Evolutionary conservation across 768 basidiomycete genomes (phyloP), one percentile per base, ranked within the genome.

Genomic region (Lyophyllum semitale): DNA sequence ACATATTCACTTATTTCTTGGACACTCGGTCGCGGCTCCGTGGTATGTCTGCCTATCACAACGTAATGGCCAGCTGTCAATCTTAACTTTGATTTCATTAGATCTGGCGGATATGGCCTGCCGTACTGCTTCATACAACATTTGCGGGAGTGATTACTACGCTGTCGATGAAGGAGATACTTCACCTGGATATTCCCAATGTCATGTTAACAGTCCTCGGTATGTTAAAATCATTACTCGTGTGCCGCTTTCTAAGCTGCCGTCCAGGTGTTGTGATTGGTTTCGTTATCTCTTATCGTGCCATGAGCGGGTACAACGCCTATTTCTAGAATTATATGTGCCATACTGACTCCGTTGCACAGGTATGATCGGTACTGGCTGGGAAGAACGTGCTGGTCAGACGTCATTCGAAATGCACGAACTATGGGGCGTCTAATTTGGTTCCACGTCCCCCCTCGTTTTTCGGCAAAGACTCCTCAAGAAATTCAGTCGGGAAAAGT

Each of bases 91-190:
- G 13, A 22, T 1, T 2, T n/a, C 37, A 38, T 18, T 58, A 79
- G 77, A 75, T 86, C 12, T 85, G 82, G 80, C 76, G 79, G 50
- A 85, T 86, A 60, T 88, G 85, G 85, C 84, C 84, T 1, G 84
- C 84, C 0, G 84, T 86, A 1, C 58, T 84, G n/a, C 63, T 87
- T 23, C 82, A 87, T 64, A 85, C 85, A 4, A 47, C 74, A 4
- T 84, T 85, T 59, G 83, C 84, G 5, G 77, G 63, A 81, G 81
- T 66, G 12, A 73, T 83, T 15, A 78, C 79, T 15, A 68, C 70
- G 3, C 30, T 82, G 1, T 79, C 80, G 1, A 66, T 82, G 60
- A 63, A 63, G 32, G 74, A 70, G 0, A 65, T 70, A 6, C 50
- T 77, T 12, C 62, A 74, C 22, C 65, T 84, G 27, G 68, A 72